Percentiles rank a stretch among this genome's conserved stretches.
phyloP scores from a whole-genome alignment of 2,329 filamentous ascomycete genomes.

The Diaporthe destruens region DNA sequence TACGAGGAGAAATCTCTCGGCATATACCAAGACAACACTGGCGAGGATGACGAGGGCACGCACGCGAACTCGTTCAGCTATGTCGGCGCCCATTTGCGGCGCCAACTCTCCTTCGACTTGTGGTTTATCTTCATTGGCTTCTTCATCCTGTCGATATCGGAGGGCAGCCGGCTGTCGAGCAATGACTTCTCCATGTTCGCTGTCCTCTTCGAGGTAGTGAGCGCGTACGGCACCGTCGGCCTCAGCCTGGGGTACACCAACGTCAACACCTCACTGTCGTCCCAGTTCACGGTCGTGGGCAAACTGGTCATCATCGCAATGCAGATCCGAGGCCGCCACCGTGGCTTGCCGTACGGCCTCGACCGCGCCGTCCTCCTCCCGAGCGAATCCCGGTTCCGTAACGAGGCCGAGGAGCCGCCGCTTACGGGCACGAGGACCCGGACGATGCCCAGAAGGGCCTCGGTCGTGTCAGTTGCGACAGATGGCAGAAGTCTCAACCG shows the following conservation, averaged over 20 bases:
- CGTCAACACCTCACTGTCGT: constrained; percentile 84
- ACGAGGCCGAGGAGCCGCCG: constrained; percentile 63
- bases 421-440: constrained; percentile 14
- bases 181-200: constrained; percentile 76
- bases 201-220: constrained; percentile 86
- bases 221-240: constrained; percentile 94
- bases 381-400: constrained; percentile 67
- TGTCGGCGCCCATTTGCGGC: constrained; percentile 89
- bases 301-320: constrained; percentile 78
- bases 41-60: constrained; percentile 63
- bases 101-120: constrained; percentile 94
- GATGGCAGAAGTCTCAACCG: constrained; percentile 46
- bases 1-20: constrained; percentile 93
- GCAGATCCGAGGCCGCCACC: constrained; percentile 77
- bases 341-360: constrained; percentile 75
- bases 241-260: constrained; percentile 85
- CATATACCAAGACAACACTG: constrained; percentile 63
- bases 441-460: constrained; percentile 53
- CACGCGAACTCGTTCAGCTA: constrained; percentile 79
- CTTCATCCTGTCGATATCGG: constrained; percentile 91
- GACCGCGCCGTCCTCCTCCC: constrained; percentile 72
- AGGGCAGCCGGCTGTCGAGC: constrained; percentile 77
- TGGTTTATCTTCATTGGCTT: constrained; percentile 97
- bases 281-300: constrained; percentile 81
- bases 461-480: constrained; percentile 49